phyloP scores from a whole-genome alignment of 768 basidiomycete genomes.

The Naganishia vishniacii region DNA sequence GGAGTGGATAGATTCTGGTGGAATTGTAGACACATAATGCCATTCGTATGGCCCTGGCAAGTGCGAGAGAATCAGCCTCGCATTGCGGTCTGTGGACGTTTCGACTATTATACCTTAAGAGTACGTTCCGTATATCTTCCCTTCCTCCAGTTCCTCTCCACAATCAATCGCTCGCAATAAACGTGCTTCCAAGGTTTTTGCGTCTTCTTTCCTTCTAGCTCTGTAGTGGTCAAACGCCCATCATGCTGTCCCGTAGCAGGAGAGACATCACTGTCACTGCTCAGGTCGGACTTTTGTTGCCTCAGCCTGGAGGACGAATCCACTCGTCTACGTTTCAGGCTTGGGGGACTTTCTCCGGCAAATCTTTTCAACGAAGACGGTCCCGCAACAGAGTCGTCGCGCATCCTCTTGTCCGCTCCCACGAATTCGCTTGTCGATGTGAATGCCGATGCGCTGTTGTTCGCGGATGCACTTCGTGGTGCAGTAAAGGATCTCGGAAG shows the following conservation, averaged over 20 bases:
- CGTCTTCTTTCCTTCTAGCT: conserved; percentile 29
- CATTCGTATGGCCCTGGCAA: conserved; percentile 74
- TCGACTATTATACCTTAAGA: conserved; percentile 54
- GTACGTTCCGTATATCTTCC: conserved; percentile 80
- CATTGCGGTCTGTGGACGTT: too few species aligned
- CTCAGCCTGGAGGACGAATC: conserved; percentile 1
- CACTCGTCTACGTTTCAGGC: conserved; percentile 7
- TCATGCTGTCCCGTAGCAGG: not conserved
- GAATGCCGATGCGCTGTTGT: too few species aligned
- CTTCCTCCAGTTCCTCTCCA: conserved; percentile 95
- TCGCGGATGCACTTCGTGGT: too few species aligned
- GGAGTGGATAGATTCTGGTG: conserved; percentile 78
- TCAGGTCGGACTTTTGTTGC: not conserved
- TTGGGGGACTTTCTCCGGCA: not conserved
- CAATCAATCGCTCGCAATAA: conserved; percentile 90
- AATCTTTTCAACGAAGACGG: not conserved
- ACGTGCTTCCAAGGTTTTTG: conserved; percentile 98
- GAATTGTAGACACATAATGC: conserved; percentile 96
- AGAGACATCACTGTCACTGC: conserved; percentile 10
- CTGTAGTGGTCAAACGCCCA: not conserved
- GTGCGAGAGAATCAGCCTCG: too few species aligned
- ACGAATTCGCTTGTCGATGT: too few species aligned
- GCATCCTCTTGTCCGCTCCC: too few species aligned
- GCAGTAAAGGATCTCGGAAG: conserved; percentile 12
- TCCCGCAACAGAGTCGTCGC: too few species aligned